phyloP scores from a whole-genome alignment of 179 eudicot genomes.

The Patellifolia procumbens region DNA sequence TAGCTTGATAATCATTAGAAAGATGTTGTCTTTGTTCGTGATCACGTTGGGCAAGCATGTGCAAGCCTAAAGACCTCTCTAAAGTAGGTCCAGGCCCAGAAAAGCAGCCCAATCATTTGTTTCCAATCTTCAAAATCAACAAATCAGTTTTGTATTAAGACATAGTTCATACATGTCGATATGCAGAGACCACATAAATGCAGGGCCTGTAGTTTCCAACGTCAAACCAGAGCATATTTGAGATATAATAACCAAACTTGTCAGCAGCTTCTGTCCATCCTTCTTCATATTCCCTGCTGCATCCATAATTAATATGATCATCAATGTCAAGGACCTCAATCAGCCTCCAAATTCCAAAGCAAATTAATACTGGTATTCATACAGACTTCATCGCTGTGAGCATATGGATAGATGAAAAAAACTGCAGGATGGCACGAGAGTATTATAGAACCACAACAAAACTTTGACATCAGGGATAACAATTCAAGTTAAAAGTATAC shows the following conservation, averaged over 20 bases:
- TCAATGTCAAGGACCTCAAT: background rate
- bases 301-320: background rate
- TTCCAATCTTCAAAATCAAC: background rate
- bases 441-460: too few species aligned
- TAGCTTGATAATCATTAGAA: background rate
- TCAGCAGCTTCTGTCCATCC: slow-evolving; percentile 11
- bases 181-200: slow-evolving; percentile 53
- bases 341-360: background rate
- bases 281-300: slow-evolving; percentile 31
- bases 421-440: too few species aligned
- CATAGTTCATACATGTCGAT: slow-evolving; percentile 37
- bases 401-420: too few species aligned
- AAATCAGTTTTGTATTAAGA: background rate
- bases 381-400: too few species aligned
- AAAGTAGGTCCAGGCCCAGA: background rate
- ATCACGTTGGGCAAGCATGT: too few species aligned
- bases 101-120: too few species aligned
- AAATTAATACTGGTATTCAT: too few species aligned
- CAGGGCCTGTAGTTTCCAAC: slow-evolving; percentile 41
- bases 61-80: too few species aligned
- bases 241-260: slow-evolving; percentile 31
- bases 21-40: too few species aligned
- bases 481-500: too few species aligned
- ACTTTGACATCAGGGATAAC: too few species aligned
- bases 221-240: slow-evolving; percentile 34